Base-by-base conservation (phyloP, 441 rosid species). In the Arabidopsis lyrata region DNA sequence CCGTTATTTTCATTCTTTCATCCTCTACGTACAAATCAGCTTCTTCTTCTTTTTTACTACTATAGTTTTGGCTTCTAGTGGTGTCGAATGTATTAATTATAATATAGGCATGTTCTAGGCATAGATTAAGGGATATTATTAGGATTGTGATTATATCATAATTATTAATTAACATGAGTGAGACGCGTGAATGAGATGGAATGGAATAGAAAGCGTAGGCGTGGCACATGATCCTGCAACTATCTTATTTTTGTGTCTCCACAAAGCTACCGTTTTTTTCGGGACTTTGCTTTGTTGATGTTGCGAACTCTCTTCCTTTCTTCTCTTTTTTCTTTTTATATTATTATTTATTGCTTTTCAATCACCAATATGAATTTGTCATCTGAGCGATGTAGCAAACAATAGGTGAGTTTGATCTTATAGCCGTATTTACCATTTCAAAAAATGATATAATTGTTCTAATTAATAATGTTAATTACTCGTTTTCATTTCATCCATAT, bases 1-100 rank as follows among this genome's bases (percentile, higher is more conserved):
- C 80, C 76, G 80, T 77, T 70, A 77, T 77, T 70, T 76, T 57
- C 80, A 65, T 77, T 77, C 80, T 63, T 63, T 63, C 76, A 70
- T 70, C 72, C 67, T 77, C 63, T 49, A 27, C 41, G 76, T 64
- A 63, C 72, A 56, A 63, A 50, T 22, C 16, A 68, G 22, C 27
- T 54, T 62, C 2, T 6, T 11, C 22, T 15, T 22, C 34, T 53
- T 15, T 32, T 10, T 20, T 36, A 57, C 42, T 66, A 10, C 48
- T 12, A 54, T 50, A 60, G 31, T 39, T 76, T 70, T 77, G 63
- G 42, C 76, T 39, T 77, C 57, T 71, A 71, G 68, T 42, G 72
- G 66, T 76, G 75, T 29, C 2, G 45, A 66, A 44, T 66, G 41
- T 32, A 77, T 34, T 66, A 52, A 42, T 18, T 55, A 42, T 4